Percentiles rank a stretch among this genome's conserved stretches.
phyloP scores from a whole-genome alignment of 768 basidiomycete species.

The Pisolithus orientalis region DNA sequence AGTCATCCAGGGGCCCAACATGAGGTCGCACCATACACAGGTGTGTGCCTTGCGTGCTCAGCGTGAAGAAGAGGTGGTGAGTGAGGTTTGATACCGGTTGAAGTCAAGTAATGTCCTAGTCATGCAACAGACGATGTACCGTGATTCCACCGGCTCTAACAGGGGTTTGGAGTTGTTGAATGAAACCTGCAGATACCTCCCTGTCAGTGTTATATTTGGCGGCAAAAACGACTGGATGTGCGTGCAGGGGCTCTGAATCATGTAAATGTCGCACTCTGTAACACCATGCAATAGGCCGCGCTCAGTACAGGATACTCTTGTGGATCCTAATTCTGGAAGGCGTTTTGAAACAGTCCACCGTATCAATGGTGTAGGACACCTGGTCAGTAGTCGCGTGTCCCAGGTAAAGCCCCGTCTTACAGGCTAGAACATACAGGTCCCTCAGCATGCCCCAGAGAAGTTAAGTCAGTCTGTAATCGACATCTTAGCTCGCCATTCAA shows the following conservation, averaged over 20 bases:
- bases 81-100: slow-evolving; percentile 12
- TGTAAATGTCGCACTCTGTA: background rate
- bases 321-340: slow-evolving; percentile 18
- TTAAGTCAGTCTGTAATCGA: slow-evolving; percentile 21
- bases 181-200: slow-evolving; percentile 31
- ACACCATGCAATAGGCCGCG: slow-evolving; percentile 20
- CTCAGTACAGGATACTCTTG: slow-evolving; percentile 25
- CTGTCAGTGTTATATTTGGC: slow-evolving; percentile 52
- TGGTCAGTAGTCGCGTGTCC: slow-evolving; percentile 17
- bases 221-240: slow-evolving; percentile 48
- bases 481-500: slow-evolving; percentile 9
- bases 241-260: slow-evolving; percentile 6
- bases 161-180: slow-evolving; percentile 47
- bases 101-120: background rate
- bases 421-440: slow-evolving; percentile 12
- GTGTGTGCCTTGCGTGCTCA: slow-evolving; percentile 50
- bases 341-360: slow-evolving; percentile 17
- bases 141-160: slow-evolving; percentile 47
- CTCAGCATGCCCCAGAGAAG: slow-evolving; percentile 20
- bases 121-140: slow-evolving; percentile 51
- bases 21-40: slow-evolving; percentile 27
- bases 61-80: slow-evolving; percentile 58
- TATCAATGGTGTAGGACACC: slow-evolving; percentile 25
- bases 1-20: slow-evolving; percentile 27
- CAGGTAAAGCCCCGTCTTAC: background rate